Evolutionary conservation across 2,329 filamentous ascomycete genomes (phyloP), one percentile per base, ranked within the genome.

Genomic region (Phialophora expanda): DNA sequence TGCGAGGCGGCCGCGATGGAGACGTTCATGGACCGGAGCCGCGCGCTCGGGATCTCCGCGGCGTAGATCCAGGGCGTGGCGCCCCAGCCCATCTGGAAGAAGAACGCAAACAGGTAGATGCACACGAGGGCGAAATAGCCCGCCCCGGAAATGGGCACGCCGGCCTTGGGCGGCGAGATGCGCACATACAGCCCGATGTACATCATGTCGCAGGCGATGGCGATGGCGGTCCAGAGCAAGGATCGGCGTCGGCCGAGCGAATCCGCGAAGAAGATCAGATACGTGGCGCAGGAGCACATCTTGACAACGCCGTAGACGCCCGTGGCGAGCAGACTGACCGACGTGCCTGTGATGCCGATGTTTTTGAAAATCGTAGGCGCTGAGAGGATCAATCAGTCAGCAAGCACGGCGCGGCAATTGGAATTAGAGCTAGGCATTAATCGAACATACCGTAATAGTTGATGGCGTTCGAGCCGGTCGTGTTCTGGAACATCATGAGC

Each of bases 261-360:
- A 91, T 90, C 66, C 87, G 87, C 17, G 85, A 84, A 71, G 90
- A 88, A 71, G 89, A 74, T 50, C 6, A 60, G 57, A 51, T 60
- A 60, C 3, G 57, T 60, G 1, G 14, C 9, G 20, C 57, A 60
- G 8, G 57, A 50, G 20, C 17, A 34, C 57, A 60, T 60, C 76
- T 91, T 92, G 62, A 90, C 85, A 61, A 91, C 83, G 30, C 89
- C 89, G 74, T 91, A 92, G 70, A 92, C 84, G 46, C 90, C 89
- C 0, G 89, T 91, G 4, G 89, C 89, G 74, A 92, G 90, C 22
- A 92, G 84, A n/a, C 85, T 86, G 44, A 84, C 82, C 38, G 83
- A 76, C 4, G 83, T 87, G 11, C 81, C 83, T 0, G 73, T 78
- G 62, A 92, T 82, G 22, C 89, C 89, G 2, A 91, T 81, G 70